Percentiles rank a stretch among this genome's conserved stretches.
Evolutionary conservation across 352 stramenopile species (phyloP).

Genomic region (Elongisporangium anandrum): DNA sequence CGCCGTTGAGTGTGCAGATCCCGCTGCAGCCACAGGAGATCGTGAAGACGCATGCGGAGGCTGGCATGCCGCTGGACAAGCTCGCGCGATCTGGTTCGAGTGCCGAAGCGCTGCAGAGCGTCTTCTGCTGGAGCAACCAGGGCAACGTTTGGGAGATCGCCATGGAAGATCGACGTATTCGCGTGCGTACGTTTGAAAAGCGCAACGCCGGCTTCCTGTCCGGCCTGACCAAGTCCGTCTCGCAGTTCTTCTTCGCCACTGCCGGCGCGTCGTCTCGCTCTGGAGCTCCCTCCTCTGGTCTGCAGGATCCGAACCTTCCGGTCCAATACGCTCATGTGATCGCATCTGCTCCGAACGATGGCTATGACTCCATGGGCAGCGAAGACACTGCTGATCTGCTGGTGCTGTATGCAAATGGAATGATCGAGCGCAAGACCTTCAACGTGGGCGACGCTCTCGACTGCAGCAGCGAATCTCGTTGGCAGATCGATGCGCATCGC

Average conservation of each 20-base stretch:
- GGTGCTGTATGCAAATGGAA: conserved; percentile 59
- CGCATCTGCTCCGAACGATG: conserved; percentile 18
- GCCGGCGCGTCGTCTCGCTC: conserved; percentile 14
- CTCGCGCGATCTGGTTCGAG: neutral
- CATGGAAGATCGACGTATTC: conserved; percentile 75
- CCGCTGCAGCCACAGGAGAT: conserved; percentile 45
- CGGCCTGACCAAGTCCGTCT: conserved; percentile 67
- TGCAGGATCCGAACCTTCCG: conserved; percentile 42
- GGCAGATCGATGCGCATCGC: conserved; percentile 56
- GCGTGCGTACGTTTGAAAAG: conserved; percentile 69
- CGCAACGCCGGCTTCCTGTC: conserved; percentile 61
- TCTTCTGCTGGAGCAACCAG: conserved; percentile 80
- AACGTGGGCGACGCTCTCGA: conserved; percentile 62
- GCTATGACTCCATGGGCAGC: conserved; percentile 4
- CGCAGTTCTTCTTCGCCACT: conserved; percentile 72
- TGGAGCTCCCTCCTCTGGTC: conserved; percentile 11
- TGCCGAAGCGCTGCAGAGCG: conserved; percentile 12
- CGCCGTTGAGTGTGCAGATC: conserved; percentile 77
- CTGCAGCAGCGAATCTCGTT: conserved; percentile 44
- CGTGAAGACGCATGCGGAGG: conserved; percentile 42
- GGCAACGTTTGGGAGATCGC: conserved; percentile 78
- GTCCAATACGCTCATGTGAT: conserved; percentile 57
- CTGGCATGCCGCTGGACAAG: conserved; percentile 13
- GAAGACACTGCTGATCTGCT: conserved; percentile 56
- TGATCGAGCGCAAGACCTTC: conserved; percentile 67